These are phyloP conservation scores for Fusarium bulbicola DNA, from an alignment of 2,329 filamentous ascomycete genomes.

Conservation along the genomic window DNA sequence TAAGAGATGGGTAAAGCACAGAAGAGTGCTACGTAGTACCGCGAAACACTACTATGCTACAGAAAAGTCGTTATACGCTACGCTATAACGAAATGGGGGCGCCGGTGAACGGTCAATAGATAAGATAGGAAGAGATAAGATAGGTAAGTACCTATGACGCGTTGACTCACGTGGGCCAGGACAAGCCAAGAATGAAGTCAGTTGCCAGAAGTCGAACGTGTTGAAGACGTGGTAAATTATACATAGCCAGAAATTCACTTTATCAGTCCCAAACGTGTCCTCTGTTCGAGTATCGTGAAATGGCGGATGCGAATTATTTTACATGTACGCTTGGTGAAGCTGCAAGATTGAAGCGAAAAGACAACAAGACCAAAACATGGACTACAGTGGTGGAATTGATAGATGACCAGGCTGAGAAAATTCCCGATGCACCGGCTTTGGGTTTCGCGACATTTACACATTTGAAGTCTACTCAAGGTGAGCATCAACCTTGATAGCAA, in stretches of 20 bases:
- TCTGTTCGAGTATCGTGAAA: accelerated
- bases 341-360: constrained; percentile 44
- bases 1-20: accelerated
- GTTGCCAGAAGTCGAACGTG: neutral
- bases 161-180: neutral
- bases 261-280: accelerated
- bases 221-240: no score
- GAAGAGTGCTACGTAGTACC: neutral
- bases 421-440: constrained; percentile 55
- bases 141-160: neutral
- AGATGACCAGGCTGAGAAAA: constrained; percentile 53
- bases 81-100: neutral
- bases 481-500: accelerated
- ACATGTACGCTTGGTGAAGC: constrained; percentile 69
- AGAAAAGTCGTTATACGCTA: neutral
- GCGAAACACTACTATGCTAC: neutral
- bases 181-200: neutral
- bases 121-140: neutral
- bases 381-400: constrained; percentile 60
- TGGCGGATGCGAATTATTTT: constrained; percentile 60
- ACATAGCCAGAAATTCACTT: neutral
- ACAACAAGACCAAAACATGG: constrained; percentile 44
- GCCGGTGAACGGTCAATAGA: neutral
- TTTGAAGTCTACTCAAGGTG: neutral
- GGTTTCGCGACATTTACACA: constrained; percentile 54